Conservation (phyloP, 2,329 filamentous ascomycete species). For the Lecanoromycetidae sp. region DNA sequence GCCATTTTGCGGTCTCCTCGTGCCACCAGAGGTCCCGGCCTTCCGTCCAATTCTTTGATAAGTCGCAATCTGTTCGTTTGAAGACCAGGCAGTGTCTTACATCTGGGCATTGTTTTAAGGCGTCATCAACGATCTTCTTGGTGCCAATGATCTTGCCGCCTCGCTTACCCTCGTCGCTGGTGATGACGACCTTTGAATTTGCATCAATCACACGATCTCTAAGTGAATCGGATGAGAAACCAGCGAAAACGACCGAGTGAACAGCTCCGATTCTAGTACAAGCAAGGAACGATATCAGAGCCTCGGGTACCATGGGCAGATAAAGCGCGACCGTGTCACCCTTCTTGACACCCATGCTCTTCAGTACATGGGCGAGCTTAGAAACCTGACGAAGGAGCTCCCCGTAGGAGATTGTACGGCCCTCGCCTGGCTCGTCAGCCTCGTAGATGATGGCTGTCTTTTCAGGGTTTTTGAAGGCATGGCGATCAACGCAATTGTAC, state of each 20-base stretch:
- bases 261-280: constrained; percentile 86
- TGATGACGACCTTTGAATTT: constrained; percentile 86
- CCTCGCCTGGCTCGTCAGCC: constrained; percentile 78
- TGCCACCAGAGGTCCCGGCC: constrained; percentile 97
- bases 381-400: constrained; percentile 90
- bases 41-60: constrained; percentile 61
- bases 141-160: constrained; percentile 95
- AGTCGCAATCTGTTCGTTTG: constrained; percentile 86
- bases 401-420: constrained; percentile 80
- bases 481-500: constrained; percentile 94
- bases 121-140: constrained; percentile 98
- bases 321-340: constrained; percentile 96
- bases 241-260: constrained; percentile 95
- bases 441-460: constrained; percentile 97
- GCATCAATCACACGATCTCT: constrained; percentile 90
- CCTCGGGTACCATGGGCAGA: constrained; percentile 97
- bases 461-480: constrained; percentile 88
- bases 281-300: constrained; percentile 78
- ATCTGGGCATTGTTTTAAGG: constrained; percentile 86
- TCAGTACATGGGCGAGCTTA: constrained; percentile 73
- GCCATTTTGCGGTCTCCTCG: constrained; percentile 95
- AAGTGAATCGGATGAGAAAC: constrained; percentile 92
- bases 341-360: constrained; percentile 92
- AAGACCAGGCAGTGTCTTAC: constrained; percentile 79
- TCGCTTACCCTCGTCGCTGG: constrained; percentile 92